Base-by-base conservation (phyloP, 1,284 basidiomycete genomes). In the Flammula alnicola region DNA sequence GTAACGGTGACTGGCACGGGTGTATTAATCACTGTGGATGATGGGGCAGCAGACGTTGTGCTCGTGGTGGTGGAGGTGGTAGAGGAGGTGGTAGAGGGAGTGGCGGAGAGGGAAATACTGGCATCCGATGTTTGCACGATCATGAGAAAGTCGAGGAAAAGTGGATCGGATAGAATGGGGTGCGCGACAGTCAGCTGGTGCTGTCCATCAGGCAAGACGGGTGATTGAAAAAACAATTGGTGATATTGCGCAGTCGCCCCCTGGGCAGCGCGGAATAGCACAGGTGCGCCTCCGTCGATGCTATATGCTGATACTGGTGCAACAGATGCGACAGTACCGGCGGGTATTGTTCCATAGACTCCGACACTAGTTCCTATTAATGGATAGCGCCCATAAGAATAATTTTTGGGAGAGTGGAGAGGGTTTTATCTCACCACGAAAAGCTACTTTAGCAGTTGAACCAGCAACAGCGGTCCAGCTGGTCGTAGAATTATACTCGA, bases 401-500 rank as follows among this genome's bases (percentile, higher is more conserved):
- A 23, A 30, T 17, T 5, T n/a, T 16, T 11, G 31, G 19, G 2
- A 4, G 16, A 5, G 11, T 12, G 10, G 26, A 3, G 5, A n/a
- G 16, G 19, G 3, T n/a, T 31, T 4, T 17, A 27, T 38, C 52
- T 36, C 33, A 56, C 57, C 57, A 11, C 36, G 47, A 19, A 59
- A 59, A 14, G 47, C 43, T 3, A 59, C 9, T 36, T 47, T 47
- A 5, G 57, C 57, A 27, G 54, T 57, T 40, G 57, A 47, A 17
- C 59, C 59, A 41, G 55, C 51, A 32, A 44, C 37, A 29, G 29
- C 36, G n/a, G 52, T 61, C 43, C 49, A 55, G 22, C 46, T 59
- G 14, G 53, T 59, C 4, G 59, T 59, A 9, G n/a, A 36, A 31
- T 61, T 52, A 26, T 47, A 61, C 29, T 61, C 59, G 8, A 41